phyloP scores from a whole-genome alignment of 768 basidiomycete species.

The Suillus hirtellus region DNA sequence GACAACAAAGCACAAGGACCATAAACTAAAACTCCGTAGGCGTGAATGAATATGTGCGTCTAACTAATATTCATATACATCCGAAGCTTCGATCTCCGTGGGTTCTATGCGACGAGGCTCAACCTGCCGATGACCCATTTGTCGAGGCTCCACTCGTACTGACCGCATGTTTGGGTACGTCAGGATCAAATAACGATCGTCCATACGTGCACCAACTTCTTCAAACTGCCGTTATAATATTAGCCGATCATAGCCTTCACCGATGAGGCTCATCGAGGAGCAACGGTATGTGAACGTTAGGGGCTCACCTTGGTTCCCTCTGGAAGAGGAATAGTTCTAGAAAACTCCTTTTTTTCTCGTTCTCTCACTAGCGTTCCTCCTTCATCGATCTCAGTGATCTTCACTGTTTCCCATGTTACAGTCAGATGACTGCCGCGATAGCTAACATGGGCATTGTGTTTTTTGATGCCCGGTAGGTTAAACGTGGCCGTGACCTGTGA shows the following conservation, averaged over 20 bases:
- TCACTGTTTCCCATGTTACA: slow-evolving; percentile 65
- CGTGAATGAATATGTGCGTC: slow-evolving; percentile 10
- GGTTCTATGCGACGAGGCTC: slow-evolving; percentile 35
- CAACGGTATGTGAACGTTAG: not conserved
- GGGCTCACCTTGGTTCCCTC: slow-evolving; percentile 66
- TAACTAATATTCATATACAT: slow-evolving; percentile 34
- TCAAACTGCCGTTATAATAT: slow-evolving; percentile 53
- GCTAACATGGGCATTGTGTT: slow-evolving; percentile 75
- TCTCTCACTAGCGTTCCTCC: slow-evolving; percentile 62
- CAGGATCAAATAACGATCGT: slow-evolving; percentile 57
- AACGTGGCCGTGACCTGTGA: slow-evolving; percentile 63
- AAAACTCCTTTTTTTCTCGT: slow-evolving; percentile 60
- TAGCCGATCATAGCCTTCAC: slow-evolving; percentile 7
- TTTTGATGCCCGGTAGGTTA: slow-evolving; percentile 67
- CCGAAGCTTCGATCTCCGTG: slow-evolving; percentile 32
- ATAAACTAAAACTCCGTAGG: slow-evolving; percentile 13
- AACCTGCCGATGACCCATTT: slow-evolving; percentile 22
- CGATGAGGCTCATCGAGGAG: slow-evolving; percentile 1
- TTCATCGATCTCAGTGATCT: slow-evolving; percentile 62
- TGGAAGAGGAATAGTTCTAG: slow-evolving; percentile 69
- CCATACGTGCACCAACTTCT: slow-evolving; percentile 69
- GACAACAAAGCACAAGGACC: slow-evolving; percentile 13
- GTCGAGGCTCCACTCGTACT: slow-evolving; percentile 35
- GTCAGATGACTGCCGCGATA: slow-evolving; percentile 62
- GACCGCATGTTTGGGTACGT: slow-evolving; percentile 56